These are phyloP conservation scores for Marchantia paleacea DNA, from an alignment of 225 moss, liverwort and hornwort species.

Conservation along the genomic window DNA sequence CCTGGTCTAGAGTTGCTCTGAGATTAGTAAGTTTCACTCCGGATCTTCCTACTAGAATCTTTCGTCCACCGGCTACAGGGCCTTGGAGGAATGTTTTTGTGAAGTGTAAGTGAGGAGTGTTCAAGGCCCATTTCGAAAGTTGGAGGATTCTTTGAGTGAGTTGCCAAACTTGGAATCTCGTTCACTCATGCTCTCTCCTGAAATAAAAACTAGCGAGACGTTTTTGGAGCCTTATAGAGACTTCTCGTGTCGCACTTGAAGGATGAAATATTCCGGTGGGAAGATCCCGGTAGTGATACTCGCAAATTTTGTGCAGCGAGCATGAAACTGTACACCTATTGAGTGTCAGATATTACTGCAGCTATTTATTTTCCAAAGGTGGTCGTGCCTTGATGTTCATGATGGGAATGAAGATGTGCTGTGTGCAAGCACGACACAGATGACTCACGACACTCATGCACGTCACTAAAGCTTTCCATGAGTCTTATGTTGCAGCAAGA, in stretches of 20 bases:
- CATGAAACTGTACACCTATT: neutral
- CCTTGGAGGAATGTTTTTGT: neutral
- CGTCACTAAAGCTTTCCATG: too few species aligned
- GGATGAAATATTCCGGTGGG: slow-evolving; percentile 29
- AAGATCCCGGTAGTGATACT: slow-evolving; percentile 32
- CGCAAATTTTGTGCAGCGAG: slow-evolving; percentile 8
- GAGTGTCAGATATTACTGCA: too few species aligned
- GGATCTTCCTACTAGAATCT: slow-evolving; percentile 23
- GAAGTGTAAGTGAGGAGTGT: neutral
- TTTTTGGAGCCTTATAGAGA: neutral
- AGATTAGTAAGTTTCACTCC: slow-evolving; percentile 19
- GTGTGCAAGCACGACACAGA: too few species aligned
- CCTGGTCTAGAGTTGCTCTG: neutral
- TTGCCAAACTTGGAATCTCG: neutral
- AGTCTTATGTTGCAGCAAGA: too few species aligned
- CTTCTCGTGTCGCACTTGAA: neutral
- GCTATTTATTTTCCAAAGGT: too few species aligned
- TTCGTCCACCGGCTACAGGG: slow-evolving; percentile 9
- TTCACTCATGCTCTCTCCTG: neutral
- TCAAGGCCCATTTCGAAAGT: neutral
- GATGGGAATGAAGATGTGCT: too few species aligned
- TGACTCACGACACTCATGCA: too few species aligned
- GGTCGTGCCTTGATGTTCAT: too few species aligned
- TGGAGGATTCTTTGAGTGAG: neutral
- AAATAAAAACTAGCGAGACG: neutral